A percentile compares a stretch with the other conserved stretches of the same genome.
These are phyloP conservation scores for Teunomyces barrocoloradensis DNA, from an alignment of 805 yeast genomes.

Conservation along the genomic window DNA sequence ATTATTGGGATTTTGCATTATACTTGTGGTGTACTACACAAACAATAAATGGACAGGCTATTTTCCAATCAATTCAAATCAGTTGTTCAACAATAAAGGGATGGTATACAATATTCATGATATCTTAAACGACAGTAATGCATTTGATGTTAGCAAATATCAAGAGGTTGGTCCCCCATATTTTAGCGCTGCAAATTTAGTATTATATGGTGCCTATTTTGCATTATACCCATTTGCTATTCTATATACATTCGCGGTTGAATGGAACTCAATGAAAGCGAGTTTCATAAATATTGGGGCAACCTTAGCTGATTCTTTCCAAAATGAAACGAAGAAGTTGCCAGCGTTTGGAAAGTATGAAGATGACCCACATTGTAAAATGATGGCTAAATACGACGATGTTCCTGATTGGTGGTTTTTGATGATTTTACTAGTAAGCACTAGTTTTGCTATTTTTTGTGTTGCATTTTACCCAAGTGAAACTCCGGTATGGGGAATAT, in stretches of 20 bases:
- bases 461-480: slow-evolving; percentile 35
- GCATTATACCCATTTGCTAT: slow-evolving; percentile 57
- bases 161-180: slow-evolving; percentile 62
- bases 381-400: slow-evolving; percentile 23
- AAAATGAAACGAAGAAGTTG: not conserved
- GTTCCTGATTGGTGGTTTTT: slow-evolving; percentile 24
- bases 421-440: slow-evolving; percentile 16
- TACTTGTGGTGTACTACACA: slow-evolving; percentile 39
- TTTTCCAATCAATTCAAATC: slow-evolving; percentile 52
- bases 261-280: slow-evolving; percentile 41
- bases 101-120: slow-evolving; percentile 44
- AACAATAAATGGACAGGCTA: slow-evolving; percentile 50
- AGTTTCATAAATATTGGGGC: slow-evolving; percentile 36
- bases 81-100: slow-evolving; percentile 52
- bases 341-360: not conserved
- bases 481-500: slow-evolving; percentile 61
- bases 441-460: slow-evolving; percentile 25
- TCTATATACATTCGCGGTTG: slow-evolving; percentile 45
- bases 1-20: slow-evolving; percentile 30
- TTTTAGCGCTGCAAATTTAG: slow-evolving; percentile 60
- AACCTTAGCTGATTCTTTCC: slow-evolving; percentile 27
- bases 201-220: slow-evolving; percentile 56
- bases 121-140: slow-evolving; percentile 42
- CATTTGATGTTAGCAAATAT: slow-evolving; percentile 48
- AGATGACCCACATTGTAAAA: slow-evolving; percentile 21